Percentiles rank a stretch among this genome's conserved stretches.
These are phyloP conservation scores for Claviceps humidiphila DNA, from an alignment of 2,329 filamentous ascomycete genomes.

Conservation along the genomic window DNA sequence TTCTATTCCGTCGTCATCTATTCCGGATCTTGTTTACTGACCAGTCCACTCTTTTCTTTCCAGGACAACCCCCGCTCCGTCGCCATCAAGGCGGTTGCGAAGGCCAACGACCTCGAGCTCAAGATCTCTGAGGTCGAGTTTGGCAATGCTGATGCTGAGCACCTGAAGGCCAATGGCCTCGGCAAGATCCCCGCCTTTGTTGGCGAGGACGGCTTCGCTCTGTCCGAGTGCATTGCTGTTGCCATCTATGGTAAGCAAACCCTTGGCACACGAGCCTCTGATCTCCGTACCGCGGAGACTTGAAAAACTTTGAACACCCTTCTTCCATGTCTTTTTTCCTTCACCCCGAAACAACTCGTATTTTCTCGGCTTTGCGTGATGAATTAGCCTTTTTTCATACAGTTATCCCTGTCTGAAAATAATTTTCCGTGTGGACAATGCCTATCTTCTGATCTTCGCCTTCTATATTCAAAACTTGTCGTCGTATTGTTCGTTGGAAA, in stretches of 20 bases:
- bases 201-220: constrained; percentile 78
- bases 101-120: constrained; percentile 91
- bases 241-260: constrained; percentile 79
- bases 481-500: too few species aligned
- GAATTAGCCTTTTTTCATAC: constrained; percentile 63
- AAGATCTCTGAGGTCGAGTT: constrained; percentile 65
- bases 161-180: constrained; percentile 73
- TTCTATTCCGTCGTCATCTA: constrained; percentile 1
- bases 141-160: constrained; percentile 56
- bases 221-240: constrained; percentile 86
- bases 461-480: constrained; percentile 7
- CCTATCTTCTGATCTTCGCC: constrained; percentile 62
- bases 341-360: background rate
- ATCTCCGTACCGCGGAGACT: background rate
- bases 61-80: constrained; percentile 84
- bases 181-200: constrained; percentile 89
- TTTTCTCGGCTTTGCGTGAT: constrained; percentile 31
- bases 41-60: constrained; percentile 3
- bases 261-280: background rate
- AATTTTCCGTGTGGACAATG: constrained; percentile 66
- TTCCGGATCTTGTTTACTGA: constrained; percentile 2
- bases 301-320: background rate
- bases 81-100: constrained; percentile 82
- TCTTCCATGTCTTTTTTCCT: background rate
- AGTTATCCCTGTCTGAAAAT: constrained; percentile 99